These are phyloP conservation scores for Musa balbisiana DNA, from an alignment of 202 grass and related monocot genomes.

Conservation along the genomic window DNA sequence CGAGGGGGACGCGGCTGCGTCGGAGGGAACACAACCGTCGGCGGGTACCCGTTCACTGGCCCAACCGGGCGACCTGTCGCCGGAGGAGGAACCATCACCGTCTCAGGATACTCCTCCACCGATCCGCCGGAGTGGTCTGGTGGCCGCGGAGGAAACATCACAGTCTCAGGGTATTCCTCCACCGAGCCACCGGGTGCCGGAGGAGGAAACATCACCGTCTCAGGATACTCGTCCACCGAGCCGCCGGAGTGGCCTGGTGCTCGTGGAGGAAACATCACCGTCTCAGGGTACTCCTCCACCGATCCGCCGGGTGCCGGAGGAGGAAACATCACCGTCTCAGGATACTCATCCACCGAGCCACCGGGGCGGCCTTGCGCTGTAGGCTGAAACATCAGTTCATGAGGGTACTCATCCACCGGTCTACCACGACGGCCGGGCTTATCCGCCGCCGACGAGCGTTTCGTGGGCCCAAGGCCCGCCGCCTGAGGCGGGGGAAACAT, in stretches of 20 bases:
- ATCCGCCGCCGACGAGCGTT: neutral
- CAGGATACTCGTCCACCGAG: neutral
- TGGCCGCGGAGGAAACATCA: neutral
- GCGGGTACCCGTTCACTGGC: neutral
- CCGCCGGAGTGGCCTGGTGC: neutral
- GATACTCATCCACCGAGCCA: neutral
- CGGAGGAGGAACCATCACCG: neutral
- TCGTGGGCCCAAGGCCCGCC: neutral
- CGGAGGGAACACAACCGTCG: neutral
- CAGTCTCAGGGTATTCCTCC: neutral
- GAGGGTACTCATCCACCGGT: neutral
- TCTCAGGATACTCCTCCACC: neutral
- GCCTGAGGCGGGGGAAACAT: neutral
- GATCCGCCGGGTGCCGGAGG: neutral
- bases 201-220: constrained; percentile 6
- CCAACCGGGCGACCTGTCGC: neutral
- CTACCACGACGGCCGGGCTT: neutral
- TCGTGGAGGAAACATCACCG: neutral
- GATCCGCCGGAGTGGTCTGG: neutral
- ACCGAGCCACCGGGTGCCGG: neutral
- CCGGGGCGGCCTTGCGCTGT: neutral
- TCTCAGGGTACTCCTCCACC: neutral
- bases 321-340: constrained; percentile 11
- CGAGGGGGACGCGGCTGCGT: neutral
- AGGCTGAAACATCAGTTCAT: neutral